These are phyloP conservation scores for Scutellaria baicalensis DNA, from an alignment of 257 asterid species.

Conservation along the genomic window DNA sequence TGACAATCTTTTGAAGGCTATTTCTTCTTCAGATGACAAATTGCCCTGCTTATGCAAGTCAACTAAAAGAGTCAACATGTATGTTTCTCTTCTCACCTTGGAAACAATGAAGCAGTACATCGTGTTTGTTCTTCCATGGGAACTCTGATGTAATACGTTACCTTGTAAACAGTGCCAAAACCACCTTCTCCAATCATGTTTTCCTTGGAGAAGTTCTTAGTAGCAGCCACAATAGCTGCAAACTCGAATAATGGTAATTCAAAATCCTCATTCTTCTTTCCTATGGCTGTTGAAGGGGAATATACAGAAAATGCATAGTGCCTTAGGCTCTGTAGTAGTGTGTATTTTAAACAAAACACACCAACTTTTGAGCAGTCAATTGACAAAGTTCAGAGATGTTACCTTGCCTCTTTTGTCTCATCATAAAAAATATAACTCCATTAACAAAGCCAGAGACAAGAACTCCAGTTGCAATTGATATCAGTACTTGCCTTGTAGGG, in stretches of 20 bases:
- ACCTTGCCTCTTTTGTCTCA: not conserved
- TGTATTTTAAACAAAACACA: not conserved
- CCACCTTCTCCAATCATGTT: conserved; percentile 35
- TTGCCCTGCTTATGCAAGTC: conserved; percentile 22
- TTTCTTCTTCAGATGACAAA: conserved; percentile 16
- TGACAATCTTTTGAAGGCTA: conserved; percentile 42
- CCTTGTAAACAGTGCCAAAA: conserved; percentile 36
- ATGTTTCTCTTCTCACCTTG: not conserved
- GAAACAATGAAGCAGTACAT: too few species aligned
- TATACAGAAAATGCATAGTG: not conserved
- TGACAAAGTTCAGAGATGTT: not conserved
- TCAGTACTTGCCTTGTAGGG: not conserved
- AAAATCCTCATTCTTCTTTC: conserved; percentile 8
- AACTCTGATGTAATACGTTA: not conserved
- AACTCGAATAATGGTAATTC: conserved; percentile 26
- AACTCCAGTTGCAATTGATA: not conserved
- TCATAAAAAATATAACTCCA: not conserved
- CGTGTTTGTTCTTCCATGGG: too few species aligned
- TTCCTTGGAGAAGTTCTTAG: conserved; percentile 22
- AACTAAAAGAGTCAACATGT: not conserved
- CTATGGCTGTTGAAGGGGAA: not conserved
- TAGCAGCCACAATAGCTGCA: conserved; percentile 20
- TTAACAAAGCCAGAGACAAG: not conserved
- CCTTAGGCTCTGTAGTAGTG: not conserved
- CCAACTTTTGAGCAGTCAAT: not conserved